Evolutionary conservation across 495 filamentous ascomycete species (phyloP).

Genomic region (Saxophila tyrrhenica): DNA sequence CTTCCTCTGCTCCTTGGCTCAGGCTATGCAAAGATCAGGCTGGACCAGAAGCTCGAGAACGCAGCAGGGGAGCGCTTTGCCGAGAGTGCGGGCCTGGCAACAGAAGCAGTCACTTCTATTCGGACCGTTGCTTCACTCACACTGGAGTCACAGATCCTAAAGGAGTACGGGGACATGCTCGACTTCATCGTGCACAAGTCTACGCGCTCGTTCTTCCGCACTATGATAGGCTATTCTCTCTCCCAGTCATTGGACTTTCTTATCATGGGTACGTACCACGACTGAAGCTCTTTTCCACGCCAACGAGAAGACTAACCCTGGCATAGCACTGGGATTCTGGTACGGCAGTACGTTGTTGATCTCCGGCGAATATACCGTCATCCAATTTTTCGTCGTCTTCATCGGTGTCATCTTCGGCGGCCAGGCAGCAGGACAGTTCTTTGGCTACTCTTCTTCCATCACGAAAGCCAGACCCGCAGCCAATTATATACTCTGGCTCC

Average conservation of each 20-base stretch:
- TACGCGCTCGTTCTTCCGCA: conserved; percentile 1
- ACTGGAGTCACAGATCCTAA: conserved; percentile 23
- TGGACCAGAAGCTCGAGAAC: conserved; percentile 32
- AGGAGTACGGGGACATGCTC: conserved; percentile 9
- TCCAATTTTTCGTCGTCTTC: conserved; percentile 48
- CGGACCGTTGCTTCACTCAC: conserved; percentile 44
- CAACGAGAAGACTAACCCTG: too few species aligned
- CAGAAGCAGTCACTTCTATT: conserved; percentile 44
- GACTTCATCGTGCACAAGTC: conserved; percentile 5
- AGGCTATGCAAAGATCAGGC: conserved; percentile 32
- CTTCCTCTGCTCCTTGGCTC: conserved; percentile 23
- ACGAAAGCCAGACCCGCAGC: conserved; percentile 27
- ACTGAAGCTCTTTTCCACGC: too few species aligned
- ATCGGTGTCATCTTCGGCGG: conserved; percentile 48
- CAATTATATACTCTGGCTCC: conserved; percentile 38
- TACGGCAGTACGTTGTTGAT: conserved; percentile 37
- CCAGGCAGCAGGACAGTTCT: conserved; percentile 43
- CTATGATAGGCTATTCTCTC: conserved; percentile 17
- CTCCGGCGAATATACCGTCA: conserved; percentile 33
- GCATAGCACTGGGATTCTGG: conserved; percentile 44
- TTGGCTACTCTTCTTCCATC: conserved; percentile 37
- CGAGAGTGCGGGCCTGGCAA: conserved; percentile 30
- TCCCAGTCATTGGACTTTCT: conserved; percentile 32
- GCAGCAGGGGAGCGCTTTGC: conserved; percentile 22
- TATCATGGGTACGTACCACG: too few species aligned